Evolutionary conservation across 1,284 basidiomycete species (phyloP).

Genomic region (Leccinum fuscescens): DNA sequence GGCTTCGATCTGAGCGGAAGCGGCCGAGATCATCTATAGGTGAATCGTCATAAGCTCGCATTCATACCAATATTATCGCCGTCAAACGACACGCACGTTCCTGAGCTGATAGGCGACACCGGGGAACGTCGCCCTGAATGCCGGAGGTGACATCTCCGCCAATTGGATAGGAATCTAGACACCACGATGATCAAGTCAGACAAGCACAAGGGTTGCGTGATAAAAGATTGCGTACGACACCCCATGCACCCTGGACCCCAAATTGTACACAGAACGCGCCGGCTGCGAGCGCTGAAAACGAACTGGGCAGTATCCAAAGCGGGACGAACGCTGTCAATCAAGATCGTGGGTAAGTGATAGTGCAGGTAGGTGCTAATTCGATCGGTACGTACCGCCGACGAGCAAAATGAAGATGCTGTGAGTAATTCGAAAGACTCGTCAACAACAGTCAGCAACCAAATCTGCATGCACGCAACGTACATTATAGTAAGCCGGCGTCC

Average conservation of each 20-base stretch:
- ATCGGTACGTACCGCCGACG: slow-evolving; percentile 38
- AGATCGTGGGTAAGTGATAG: slow-evolving; percentile 35
- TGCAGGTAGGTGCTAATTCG: slow-evolving; percentile 55
- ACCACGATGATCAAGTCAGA: neutral
- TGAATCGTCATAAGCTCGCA: neutral
- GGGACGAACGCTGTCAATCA: slow-evolving; percentile 60
- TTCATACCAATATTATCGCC: neutral
- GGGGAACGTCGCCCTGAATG: slow-evolving; percentile 91
- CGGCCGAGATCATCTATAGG: slow-evolving; percentile 78
- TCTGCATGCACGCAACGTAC: slow-evolving; percentile 34
- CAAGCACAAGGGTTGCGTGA: neutral
- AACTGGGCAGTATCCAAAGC: slow-evolving; percentile 78
- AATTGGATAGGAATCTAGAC: slow-evolving; percentile 77
- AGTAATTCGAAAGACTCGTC: neutral
- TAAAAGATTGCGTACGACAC: slow-evolving; percentile 43
- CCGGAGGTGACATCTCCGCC: slow-evolving; percentile 88
- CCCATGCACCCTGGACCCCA: slow-evolving; percentile 84
- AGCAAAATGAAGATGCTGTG: slow-evolving; percentile 40
- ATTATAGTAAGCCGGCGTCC: slow-evolving; percentile 88
- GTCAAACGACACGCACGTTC: slow-evolving; percentile 42
- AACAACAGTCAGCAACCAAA: neutral
- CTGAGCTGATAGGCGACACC: slow-evolving; percentile 90
- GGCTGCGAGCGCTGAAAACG: slow-evolving; percentile 65
- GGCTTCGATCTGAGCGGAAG: slow-evolving; percentile 90
- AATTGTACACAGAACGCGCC: slow-evolving; percentile 89